These are phyloP conservation scores for Uronychia setigera DNA, from an alignment of 73 alveolate species.

Conservation along the genomic window DNA sequence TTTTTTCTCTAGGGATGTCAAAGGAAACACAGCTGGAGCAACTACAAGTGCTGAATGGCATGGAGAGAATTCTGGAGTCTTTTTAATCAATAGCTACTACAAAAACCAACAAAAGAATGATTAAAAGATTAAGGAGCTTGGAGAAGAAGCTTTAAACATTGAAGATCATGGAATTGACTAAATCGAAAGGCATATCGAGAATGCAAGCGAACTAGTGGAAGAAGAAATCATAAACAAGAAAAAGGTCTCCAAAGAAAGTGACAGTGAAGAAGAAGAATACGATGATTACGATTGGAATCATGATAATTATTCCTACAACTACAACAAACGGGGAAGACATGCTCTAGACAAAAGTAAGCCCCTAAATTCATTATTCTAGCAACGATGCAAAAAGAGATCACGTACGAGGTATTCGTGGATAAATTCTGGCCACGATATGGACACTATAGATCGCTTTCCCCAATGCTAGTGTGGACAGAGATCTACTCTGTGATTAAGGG, in stretches of 20 bases:
- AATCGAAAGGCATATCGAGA: constrained; percentile 8
- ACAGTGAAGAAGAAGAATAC: too few species aligned
- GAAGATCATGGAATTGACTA: constrained; percentile 25
- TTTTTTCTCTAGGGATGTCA: constrained; percentile 65
- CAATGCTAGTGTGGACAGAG: constrained; percentile 79
- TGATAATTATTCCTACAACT: neutral
- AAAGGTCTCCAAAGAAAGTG: too few species aligned
- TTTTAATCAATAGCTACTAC: constrained; percentile 57
- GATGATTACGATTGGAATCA: neutral
- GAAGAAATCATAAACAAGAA: too few species aligned
- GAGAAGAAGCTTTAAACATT: constrained; percentile 7
- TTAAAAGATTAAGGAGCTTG: constrained; percentile 27
- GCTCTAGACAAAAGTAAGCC: neutral
- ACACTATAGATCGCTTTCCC: constrained; percentile 21
- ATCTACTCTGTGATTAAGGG: constrained; percentile 80
- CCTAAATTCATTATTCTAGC: neutral
- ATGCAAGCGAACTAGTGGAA: neutral
- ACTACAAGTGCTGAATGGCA: constrained; percentile 73
- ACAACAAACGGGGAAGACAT: neutral
- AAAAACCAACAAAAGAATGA: constrained; percentile 15
- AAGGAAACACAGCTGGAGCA: constrained; percentile 50
- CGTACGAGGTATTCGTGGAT: constrained; percentile 52
- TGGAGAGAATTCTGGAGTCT: constrained; percentile 59
- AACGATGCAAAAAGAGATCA: constrained; percentile 56
- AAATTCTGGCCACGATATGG: constrained; percentile 68